A percentile compares a stretch with the other conserved stretches of the same genome.
Conservation (phyloP, 495 filamentous ascomycete species). For the Hyaloscypha hepaticicola region DNA sequence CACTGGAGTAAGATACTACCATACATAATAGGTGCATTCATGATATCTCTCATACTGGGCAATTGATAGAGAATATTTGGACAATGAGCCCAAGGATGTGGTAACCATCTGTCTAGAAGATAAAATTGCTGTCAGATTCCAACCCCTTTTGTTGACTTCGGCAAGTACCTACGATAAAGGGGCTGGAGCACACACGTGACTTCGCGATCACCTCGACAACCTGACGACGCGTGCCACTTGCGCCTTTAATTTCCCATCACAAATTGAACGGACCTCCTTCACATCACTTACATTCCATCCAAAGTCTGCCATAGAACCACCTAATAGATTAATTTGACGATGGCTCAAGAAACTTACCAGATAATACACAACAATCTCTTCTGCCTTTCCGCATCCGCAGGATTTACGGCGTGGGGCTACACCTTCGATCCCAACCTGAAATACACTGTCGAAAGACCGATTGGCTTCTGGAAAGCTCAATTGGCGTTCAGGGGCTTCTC, state of each 20-base stretch:
- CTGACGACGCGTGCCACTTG: not conserved
- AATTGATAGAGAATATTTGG: too few species aligned
- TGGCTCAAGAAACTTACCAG: not conserved
- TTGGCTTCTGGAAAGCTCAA: not conserved
- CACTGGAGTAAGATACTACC: too few species aligned
- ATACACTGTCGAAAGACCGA: not conserved
- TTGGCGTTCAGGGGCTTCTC: not conserved
- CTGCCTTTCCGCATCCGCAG: not conserved
- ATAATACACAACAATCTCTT: not conserved
- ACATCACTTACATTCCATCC: not conserved
- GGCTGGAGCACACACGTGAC: not conserved
- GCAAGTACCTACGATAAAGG: not conserved
- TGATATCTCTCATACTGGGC: too few species aligned
- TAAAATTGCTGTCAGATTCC: too few species aligned
- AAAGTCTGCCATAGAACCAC: not conserved
- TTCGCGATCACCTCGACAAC: not conserved
- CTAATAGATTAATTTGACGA: not conserved
- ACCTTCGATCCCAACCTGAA: not conserved
- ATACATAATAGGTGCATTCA: too few species aligned
- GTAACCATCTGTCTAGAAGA: too few species aligned
- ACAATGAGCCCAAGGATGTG: too few species aligned
- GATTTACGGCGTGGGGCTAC: not conserved
- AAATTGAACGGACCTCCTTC: not conserved
- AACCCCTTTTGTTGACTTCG: not conserved
- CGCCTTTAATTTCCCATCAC: not conserved